These are phyloP conservation scores for Willaertia magna DNA, from an alignment of 208 protist genomes.

Conservation along the genomic window DNA sequence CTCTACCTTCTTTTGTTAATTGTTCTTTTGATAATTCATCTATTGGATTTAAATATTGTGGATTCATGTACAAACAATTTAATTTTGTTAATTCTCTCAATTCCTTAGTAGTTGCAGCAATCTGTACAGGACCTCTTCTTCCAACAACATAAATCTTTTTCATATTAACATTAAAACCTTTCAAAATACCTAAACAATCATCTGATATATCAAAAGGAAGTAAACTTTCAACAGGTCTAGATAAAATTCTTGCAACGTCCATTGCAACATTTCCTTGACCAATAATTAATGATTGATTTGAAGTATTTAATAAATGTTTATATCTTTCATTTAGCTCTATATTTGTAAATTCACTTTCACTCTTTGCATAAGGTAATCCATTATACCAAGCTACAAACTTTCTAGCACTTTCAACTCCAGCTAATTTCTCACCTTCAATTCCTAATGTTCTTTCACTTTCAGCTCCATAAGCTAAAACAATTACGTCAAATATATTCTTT, in stretches of 20 bases:
- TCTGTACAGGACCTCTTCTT: conserved; percentile 65
- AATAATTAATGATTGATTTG: conserved; percentile 39
- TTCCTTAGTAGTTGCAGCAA: conserved; percentile 83
- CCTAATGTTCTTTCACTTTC: conserved; percentile 45
- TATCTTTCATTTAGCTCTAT: background rate
- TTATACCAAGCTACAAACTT: conserved; percentile 91
- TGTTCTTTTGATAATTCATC: background rate
- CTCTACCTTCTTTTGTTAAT: background rate
- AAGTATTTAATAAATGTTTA: background rate
- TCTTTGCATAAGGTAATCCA: conserved; percentile 66
- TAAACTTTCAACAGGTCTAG: conserved; percentile 52
- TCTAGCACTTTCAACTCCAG: conserved; percentile 55
- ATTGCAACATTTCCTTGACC: conserved; percentile 90
- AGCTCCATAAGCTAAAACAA: conserved; percentile 79
- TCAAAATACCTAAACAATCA: conserved; percentile 56
- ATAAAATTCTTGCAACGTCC: conserved; percentile 75
- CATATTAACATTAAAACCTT: conserved; percentile 39
- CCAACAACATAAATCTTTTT: conserved; percentile 44
- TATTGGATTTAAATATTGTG: background rate
- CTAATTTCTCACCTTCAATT: conserved; percentile 52
- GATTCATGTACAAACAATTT: background rate
- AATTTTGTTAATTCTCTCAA: conserved; percentile 67
- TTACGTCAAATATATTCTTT: conserved; percentile 62
- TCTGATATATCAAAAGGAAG: conserved; percentile 70
- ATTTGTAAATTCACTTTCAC: conserved; percentile 29